These are phyloP conservation scores for Ophiostoma sp. DNA, from an alignment of 2,329 filamentous ascomycete genomes.

Conservation along the genomic window DNA sequence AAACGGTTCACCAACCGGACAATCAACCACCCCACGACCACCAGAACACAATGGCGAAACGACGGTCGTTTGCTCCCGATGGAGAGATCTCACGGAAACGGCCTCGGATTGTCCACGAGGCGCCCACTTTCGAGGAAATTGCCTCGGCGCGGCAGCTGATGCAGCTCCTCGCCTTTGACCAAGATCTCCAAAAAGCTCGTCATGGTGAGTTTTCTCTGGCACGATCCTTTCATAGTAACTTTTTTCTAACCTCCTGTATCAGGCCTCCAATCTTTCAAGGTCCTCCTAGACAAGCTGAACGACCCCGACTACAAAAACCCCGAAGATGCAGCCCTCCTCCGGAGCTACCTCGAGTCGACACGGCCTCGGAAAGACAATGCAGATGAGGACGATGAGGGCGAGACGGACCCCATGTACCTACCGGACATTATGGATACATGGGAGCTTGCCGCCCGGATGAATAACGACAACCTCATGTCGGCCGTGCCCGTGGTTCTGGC, in stretches of 20 bases:
- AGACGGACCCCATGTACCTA: constrained; percentile 65
- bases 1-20: neutral
- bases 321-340: constrained; percentile 60
- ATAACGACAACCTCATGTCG: constrained; percentile 78
- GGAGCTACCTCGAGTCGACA: constrained; percentile 63
- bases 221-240: neutral
- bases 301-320: constrained; percentile 49
- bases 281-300: constrained; percentile 66
- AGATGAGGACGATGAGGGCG: constrained; percentile 49
- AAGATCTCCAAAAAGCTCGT: constrained; percentile 66
- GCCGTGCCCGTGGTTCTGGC: constrained; percentile 78
- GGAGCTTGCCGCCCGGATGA: constrained; percentile 76
- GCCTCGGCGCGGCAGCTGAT: constrained; percentile 65
- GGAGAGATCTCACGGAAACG: constrained; percentile 51
- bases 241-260: neutral
- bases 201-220: constrained; percentile 53
- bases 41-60: constrained; percentile 46
- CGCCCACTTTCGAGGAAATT: constrained; percentile 62
- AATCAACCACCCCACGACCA: neutral
- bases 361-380: constrained; percentile 37
- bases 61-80: constrained; percentile 43
- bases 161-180: constrained; percentile 68
- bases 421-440: constrained; percentile 83
- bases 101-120: constrained; percentile 57
- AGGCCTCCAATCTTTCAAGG: constrained; percentile 70